Evolutionary conservation across 2,329 filamentous ascomycete genomes (phyloP), one percentile per base, ranked within the genome.

Genomic region (Aspergillus quadricinctus): DNA sequence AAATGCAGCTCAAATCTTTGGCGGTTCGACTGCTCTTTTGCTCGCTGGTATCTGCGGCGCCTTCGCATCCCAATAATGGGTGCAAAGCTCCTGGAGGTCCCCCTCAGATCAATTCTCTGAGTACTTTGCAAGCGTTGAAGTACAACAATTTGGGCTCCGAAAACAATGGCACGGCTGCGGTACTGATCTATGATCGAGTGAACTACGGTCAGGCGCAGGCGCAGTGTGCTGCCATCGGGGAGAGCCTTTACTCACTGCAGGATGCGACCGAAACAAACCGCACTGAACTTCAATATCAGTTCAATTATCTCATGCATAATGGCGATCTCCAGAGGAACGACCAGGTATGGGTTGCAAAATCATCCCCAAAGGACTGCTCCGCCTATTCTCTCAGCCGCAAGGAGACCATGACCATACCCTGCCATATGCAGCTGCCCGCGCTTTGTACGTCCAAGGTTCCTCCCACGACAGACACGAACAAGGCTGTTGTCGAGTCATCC

Each of bases 141-240:
- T 67, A 68, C 56, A 68, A 68, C 54, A 59, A 67, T 37, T 48
- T 68, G 17, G 60, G 56, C 19, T 52, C 66, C 1, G 53, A 59
- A 23, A 68, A 67, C 43, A 68, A 67, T 35, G 66, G 66, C 4
- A 67, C 62, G 5, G 57, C 65, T 2, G 65, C 63, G 9, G 55
- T 67, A 3, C 49, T 68, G 11, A 60, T 62, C 7, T 50, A 65
- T 19, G 54, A 61, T 35, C 49, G 19, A 25, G 37, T 63, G 28
- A 54, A 29, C 50, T 43, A 58, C 19, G n/a, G 46, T 5, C 49
- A 58, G n/a, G 65, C 66, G 0, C 46, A 51, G 3, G 51, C 41
- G 25, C 58, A 57, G 9, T 68, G 64, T 46, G 56, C 58, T 8
- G 54, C 61, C n/a, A 63, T 68, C 17, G 66, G 66, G 11, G 66